Conservation (phyloP, 108 stramenopile species). For the Thalassiosira profunda region DNA sequence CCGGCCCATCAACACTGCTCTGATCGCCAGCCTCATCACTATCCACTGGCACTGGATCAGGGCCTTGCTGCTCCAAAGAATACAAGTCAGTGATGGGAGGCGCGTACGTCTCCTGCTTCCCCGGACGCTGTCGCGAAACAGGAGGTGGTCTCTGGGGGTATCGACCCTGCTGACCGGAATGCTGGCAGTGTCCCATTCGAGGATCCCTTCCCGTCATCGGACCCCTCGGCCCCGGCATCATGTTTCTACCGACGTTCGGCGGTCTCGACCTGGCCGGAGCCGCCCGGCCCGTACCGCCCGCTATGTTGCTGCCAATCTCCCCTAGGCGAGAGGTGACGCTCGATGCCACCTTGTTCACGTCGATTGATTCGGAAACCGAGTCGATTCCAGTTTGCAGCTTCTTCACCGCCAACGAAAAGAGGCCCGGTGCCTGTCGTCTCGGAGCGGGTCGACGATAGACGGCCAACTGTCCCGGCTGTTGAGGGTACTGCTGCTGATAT, state of each 20-base stretch:
- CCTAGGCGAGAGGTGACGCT: constrained; percentile 46
- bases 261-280: not conserved
- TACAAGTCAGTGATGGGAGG: constrained; percentile 45
- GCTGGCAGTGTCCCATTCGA: not conserved
- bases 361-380: constrained; percentile 36
- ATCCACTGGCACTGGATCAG: not conserved
- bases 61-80: constrained; percentile 14
- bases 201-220: not conserved
- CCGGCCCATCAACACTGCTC: no score
- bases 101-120: constrained; percentile 26
- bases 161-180: not conserved
- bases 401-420: constrained; percentile 28
- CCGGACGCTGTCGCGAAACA: not conserved
- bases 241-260: no score
- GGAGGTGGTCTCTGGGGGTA: no score
- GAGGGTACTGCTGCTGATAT: not conserved
- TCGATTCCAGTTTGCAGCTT: constrained; percentile 43
- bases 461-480: constrained; percentile 13
- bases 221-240: not conserved
- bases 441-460: not conserved
- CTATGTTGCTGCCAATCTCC: constrained; percentile 22
- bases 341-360: constrained; percentile 30
- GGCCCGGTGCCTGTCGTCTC: not conserved
- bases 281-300: not conserved
- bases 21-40: constrained; percentile 8